These are phyloP conservation scores for Aspergillus arachidicola DNA, from an alignment of 2,329 filamentous ascomycete genomes.

Conservation along the genomic window DNA sequence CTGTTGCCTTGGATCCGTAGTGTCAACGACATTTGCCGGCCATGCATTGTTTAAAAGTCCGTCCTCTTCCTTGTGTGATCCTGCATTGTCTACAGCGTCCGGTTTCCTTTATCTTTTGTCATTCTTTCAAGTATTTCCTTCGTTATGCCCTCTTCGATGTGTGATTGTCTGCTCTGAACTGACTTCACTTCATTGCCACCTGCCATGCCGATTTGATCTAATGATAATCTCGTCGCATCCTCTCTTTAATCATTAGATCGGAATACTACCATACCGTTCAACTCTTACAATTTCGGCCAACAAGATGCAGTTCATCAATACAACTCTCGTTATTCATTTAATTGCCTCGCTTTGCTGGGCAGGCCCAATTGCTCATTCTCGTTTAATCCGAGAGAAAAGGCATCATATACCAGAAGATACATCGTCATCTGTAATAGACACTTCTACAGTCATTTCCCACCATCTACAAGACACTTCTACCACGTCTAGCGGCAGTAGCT, in stretches of 20 bases:
- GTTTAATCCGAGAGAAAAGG: constrained; percentile 9
- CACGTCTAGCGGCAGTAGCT: background rate
- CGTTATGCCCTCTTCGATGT: background rate
- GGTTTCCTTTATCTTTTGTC: background rate
- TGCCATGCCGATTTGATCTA: background rate
- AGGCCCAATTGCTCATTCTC: constrained; percentile 28
- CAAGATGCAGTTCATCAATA: constrained; percentile 10
- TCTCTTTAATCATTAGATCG: constrained; percentile 7
- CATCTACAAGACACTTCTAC: background rate
- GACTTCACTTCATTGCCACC: background rate
- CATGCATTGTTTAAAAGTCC: constrained; percentile 1
- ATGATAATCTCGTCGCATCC: background rate
- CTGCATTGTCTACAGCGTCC: background rate
- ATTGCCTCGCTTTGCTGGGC: constrained; percentile 18
- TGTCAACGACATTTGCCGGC: background rate
- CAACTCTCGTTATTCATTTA: constrained; percentile 10
- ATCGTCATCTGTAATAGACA: background rate
- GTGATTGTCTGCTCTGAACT: constrained; percentile 4
- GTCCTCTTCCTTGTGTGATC: background rate
- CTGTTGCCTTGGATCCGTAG: background rate
- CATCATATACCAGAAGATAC: background rate
- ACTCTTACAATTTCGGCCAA: background rate
- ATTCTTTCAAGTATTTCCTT: constrained; percentile 5
- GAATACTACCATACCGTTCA: background rate
- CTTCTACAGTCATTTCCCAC: background rate